phyloP scores from a whole-genome alignment of 371 early-diverging fungal genomes.

The Apophysomyces trapeziformis region DNA sequence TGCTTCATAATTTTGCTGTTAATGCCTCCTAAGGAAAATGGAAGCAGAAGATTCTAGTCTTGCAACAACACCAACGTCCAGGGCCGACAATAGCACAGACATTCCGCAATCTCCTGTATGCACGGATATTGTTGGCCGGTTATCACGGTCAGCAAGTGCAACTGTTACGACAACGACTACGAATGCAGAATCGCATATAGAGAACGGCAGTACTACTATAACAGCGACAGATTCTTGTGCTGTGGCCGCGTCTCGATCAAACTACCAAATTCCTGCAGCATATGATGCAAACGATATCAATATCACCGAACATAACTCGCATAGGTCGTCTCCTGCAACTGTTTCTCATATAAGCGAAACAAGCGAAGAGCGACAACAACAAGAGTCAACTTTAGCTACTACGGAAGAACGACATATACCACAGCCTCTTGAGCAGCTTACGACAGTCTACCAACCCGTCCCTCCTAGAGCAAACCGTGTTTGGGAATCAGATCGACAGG shows the following conservation, averaged over 20 bases:
- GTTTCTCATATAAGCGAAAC: not conserved
- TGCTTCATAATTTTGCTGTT: not conserved
- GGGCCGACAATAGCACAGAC: not conserved
- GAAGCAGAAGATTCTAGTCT: conserved; percentile 2
- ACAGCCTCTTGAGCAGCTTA: not conserved
- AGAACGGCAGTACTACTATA: not conserved
- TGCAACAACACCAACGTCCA: not conserved
- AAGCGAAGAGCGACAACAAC: not conserved
- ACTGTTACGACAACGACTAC: conserved; percentile 13
- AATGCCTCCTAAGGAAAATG: not conserved
- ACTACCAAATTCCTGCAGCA: not conserved
- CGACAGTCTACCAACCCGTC: conserved; percentile 13
- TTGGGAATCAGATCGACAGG: conserved; percentile 80
- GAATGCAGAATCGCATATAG: conserved; percentile 12
- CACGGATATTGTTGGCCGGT: conserved; percentile 9
- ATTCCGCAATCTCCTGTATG: conserved; percentile 10
- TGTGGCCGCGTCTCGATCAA: not conserved
- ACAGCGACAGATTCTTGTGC: conserved; percentile 3
- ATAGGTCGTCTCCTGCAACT: not conserved
- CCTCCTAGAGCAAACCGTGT: conserved; percentile 16
- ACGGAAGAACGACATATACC: not conserved
- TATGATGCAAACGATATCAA: not conserved
- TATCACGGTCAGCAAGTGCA: conserved; percentile 15
- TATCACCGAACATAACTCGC: not conserved
- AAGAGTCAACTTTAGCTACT: not conserved